These are phyloP conservation scores for Gigaspora rosea DNA, from an alignment of 192 early-diverging fungal genomes.

Conservation along the genomic window DNA sequence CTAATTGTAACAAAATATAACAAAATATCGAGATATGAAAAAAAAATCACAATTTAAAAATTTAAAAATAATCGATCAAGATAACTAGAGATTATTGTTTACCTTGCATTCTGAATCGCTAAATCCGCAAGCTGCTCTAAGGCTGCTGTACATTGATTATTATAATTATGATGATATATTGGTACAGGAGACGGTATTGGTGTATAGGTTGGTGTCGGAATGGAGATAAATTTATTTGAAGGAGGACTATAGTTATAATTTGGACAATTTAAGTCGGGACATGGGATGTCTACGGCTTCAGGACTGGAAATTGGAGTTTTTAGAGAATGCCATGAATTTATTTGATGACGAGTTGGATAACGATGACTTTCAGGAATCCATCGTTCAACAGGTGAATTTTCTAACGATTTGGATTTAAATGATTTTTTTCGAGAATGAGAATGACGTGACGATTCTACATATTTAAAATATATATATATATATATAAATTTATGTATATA, in stretches of 20 bases:
- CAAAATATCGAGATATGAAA: background rate
- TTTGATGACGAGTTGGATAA: background rate
- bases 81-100: background rate
- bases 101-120: slow-evolving; percentile 7
- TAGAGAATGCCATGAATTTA: background rate
- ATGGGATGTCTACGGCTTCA: background rate
- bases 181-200: background rate
- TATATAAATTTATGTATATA: no score
- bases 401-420: background rate
- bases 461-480: background rate
- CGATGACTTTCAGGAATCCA: background rate
- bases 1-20: background rate
- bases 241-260: background rate
- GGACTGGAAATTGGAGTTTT: background rate
- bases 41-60: background rate
- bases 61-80: background rate
- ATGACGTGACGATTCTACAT: background rate
- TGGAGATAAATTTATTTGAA: background rate
- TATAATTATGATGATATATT: background rate
- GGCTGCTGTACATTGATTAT: background rate
- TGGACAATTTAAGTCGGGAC: background rate
- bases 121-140: slow-evolving; percentile 2
- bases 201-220: background rate
- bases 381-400: background rate
- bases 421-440: background rate